A percentile compares a stretch with the other conserved stretches of the same genome.
These are phyloP conservation scores for Tilletia walkeri DNA, from an alignment of 1,284 basidiomycete genomes.

Conservation along the genomic window DNA sequence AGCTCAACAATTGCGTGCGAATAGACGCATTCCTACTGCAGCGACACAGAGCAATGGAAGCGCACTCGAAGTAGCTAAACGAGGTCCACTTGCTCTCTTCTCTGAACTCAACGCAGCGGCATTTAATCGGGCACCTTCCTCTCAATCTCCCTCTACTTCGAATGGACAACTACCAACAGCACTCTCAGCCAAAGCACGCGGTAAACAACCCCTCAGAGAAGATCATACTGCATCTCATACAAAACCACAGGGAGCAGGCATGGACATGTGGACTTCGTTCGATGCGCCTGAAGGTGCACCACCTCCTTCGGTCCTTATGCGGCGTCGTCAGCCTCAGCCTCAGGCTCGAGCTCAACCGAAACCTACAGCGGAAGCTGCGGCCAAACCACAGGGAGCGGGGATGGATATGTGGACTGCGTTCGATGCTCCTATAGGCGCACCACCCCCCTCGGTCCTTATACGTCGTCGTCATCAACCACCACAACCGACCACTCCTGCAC, in stretches of 20 bases:
- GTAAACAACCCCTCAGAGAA: neutral
- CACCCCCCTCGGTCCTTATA: neutral
- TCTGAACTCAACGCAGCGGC: constrained; percentile 6
- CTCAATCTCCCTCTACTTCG: neutral
- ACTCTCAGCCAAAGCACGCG: constrained; percentile 5
- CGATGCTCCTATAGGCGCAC: neutral
- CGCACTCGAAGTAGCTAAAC: neutral
- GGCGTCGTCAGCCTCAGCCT: neutral
- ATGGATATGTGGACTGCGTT: constrained; percentile 10
- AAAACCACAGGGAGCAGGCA: neutral
- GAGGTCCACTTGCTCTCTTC: constrained; percentile 2
- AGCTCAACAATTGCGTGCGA: no score
- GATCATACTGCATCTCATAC: neutral
- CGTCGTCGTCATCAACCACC: neutral
- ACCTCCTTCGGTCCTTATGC: neutral
- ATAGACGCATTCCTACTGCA: no score
- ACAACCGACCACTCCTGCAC: no score
- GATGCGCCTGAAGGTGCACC: neutral
- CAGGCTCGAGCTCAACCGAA: neutral
- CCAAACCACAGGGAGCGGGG: neutral
- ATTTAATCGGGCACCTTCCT: neutral
- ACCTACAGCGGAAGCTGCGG: neutral
- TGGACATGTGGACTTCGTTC: constrained; percentile 7
- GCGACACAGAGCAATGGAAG: no score
- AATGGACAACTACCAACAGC: no score